These are phyloP conservation scores for Cytospora chrysosperma DNA, from an alignment of 2,329 filamentous ascomycete species.

Conservation along the genomic window DNA sequence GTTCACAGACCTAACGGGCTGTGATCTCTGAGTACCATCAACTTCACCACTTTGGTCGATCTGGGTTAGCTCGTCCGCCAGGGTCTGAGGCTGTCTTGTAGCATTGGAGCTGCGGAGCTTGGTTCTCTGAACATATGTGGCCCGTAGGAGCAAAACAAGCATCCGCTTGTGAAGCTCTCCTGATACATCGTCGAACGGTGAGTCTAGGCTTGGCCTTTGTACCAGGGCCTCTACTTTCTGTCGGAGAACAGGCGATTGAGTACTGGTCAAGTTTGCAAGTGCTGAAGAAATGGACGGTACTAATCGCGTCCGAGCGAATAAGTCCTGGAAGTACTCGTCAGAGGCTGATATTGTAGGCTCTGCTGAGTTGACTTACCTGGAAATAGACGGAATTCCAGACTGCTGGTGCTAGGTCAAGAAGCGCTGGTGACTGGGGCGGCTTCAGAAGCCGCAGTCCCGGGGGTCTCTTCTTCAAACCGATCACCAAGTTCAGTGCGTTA, in stretches of 20 bases:
- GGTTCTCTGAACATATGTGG: constrained; percentile 3
- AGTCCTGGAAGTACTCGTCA: constrained; percentile 7
- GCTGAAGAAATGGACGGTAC: constrained; percentile 14
- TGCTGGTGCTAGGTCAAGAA: constrained; percentile 21
- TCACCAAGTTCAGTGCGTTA: constrained; percentile 2
- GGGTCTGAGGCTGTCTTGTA: neutral
- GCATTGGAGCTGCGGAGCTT: neutral
- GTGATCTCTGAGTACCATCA: neutral
- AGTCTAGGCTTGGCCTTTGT: neutral
- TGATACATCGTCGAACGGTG: neutral
- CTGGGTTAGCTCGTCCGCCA: neutral
- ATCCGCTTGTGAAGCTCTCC: neutral
- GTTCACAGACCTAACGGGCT: no score
- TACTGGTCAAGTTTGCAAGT: constrained; percentile 7
- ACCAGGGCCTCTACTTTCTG: neutral
- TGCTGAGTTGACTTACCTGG: constrained; percentile 8
- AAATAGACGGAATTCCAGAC: constrained; percentile 21
- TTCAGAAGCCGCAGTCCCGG: neutral
- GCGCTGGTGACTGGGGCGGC: neutral
- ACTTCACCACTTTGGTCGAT: neutral
- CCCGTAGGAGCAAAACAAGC: constrained; percentile 1
- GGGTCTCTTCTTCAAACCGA: constrained; percentile 9
- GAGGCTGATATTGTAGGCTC: neutral
- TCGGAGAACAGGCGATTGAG: constrained; percentile 6
- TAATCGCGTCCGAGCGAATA: constrained; percentile 3